Evolutionary conservation across 2,329 filamentous ascomycete genomes (phyloP).

Genomic region (Thelonectria rubi): DNA sequence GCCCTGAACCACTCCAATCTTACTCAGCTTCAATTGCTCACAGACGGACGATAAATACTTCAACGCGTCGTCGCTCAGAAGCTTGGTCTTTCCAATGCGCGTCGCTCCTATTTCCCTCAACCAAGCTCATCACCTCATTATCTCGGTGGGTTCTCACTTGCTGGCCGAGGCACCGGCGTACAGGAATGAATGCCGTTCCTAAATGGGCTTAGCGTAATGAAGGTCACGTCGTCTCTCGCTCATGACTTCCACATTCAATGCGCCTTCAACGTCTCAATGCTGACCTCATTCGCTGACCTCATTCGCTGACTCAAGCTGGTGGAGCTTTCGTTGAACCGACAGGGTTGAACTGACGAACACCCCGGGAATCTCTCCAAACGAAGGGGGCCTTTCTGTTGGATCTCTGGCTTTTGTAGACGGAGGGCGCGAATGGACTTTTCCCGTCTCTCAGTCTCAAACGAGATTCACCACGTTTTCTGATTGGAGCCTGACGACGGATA

Average conservation of each 20-base stretch:
- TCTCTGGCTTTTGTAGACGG: too few relatives aligned
- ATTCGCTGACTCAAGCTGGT: neutral
- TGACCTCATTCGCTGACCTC: neutral
- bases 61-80: neutral
- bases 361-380: too few relatives aligned
- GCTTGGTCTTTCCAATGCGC: neutral
- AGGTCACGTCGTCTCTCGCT: neutral
- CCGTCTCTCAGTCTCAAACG: too few relatives aligned
- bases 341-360: too few relatives aligned
- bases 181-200: neutral
- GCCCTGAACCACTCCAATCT: neutral
- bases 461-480: too few relatives aligned
- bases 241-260: neutral
- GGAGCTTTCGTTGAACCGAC: too few relatives aligned
- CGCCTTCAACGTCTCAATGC: neutral
- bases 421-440: too few relatives aligned
- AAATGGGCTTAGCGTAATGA: neutral
- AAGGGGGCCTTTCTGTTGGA: too few relatives aligned
- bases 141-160: conserved; percentile 1
- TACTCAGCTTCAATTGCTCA: neutral
- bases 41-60: conserved; percentile 10
- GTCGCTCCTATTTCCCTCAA: conserved; percentile 21
- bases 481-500: too few relatives aligned
- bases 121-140: neutral
- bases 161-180: neutral